Conservation (phyloP, 2,329 filamentous ascomycete genomes). For the Alternaria dauci region DNA sequence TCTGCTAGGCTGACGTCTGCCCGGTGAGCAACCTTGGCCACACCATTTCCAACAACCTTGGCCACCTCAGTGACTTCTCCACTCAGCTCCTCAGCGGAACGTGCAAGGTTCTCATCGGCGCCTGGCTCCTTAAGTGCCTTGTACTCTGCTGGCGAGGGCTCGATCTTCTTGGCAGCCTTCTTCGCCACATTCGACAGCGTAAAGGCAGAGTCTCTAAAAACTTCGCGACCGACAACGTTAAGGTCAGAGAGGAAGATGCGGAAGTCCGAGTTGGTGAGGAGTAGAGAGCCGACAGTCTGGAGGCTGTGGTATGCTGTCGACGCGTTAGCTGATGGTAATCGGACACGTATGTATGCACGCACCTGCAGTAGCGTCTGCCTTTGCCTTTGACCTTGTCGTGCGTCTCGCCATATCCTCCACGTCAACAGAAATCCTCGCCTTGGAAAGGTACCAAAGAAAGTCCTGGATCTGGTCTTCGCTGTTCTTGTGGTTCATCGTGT, state of each 20-base stretch:
- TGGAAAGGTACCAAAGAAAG: constrained; percentile 83
- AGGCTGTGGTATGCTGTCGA: constrained; percentile 77
- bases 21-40: constrained; percentile 60
- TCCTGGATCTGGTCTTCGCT: constrained; percentile 86
- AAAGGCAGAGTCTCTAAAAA: constrained; percentile 86
- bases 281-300: constrained; percentile 81
- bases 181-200: constrained; percentile 79
- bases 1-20: constrained; percentile 76
- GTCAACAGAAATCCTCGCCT: constrained; percentile 75
- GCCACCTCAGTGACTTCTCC: constrained; percentile 55
- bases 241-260: constrained; percentile 84
- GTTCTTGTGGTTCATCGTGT: constrained; percentile 85
- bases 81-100: constrained; percentile 69
- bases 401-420: constrained; percentile 68
- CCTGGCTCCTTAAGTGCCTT: constrained; percentile 62
- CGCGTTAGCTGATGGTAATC: constrained; percentile 27
- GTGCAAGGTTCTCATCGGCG: constrained; percentile 59
- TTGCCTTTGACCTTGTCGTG: constrained; percentile 69
- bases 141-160: constrained; percentile 71
- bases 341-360: constrained; percentile 31
- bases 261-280: constrained; percentile 90
- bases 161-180: constrained; percentile 75
- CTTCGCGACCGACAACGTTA: constrained; percentile 78
- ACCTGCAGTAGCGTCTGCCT: constrained; percentile 77
- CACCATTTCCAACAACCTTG: constrained; percentile 57